These are phyloP conservation scores for Trichoderma sp. DNA, from an alignment of 2,329 filamentous ascomycete species.

Conservation along the genomic window DNA sequence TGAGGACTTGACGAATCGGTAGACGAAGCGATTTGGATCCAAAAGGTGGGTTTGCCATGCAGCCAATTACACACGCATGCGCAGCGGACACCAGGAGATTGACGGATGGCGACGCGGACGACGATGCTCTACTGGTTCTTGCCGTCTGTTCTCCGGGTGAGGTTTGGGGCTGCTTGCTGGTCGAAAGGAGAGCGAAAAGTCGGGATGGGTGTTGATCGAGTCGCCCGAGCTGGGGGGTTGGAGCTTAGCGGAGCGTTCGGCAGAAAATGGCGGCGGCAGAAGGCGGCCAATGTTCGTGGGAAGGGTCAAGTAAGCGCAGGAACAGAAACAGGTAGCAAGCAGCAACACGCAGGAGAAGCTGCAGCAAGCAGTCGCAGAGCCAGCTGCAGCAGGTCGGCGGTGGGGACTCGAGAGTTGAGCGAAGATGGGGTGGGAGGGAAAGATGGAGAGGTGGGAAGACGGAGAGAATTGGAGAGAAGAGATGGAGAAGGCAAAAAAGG, in stretches of 20 bases:
- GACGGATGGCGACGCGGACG: not conserved
- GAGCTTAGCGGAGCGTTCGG: conserved; percentile 26
- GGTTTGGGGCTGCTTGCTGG: conserved; percentile 3
- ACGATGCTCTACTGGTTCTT: not conserved
- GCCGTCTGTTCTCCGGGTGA: not conserved
- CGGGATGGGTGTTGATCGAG: conserved; percentile 14
- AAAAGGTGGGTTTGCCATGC: conserved; percentile 26
- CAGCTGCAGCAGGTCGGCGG: conserved; percentile 24
- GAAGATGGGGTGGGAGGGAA: not conserved
- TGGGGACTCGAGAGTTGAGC: not conserved
- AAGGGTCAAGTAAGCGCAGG: conserved; percentile 16
- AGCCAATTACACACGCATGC: conserved; percentile 29
- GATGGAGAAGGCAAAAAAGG: not conserved
- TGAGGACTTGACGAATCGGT: conserved; percentile 26
- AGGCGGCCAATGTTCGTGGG: conserved; percentile 16
- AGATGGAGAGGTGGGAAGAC: not conserved
- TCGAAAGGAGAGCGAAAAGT: conserved; percentile 21
- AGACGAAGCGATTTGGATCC: conserved; percentile 27
- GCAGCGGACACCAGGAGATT: not conserved
- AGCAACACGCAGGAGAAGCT: conserved; percentile 21
- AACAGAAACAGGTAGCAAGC: conserved; percentile 21
- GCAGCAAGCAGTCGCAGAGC: conserved; percentile 23
- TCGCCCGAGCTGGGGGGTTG: conserved; percentile 17
- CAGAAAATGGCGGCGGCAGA: conserved; percentile 24
- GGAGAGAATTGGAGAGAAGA: not conserved